A percentile compares a stretch with the other conserved stretches of the same genome.
These are phyloP conservation scores for Pythium apleroticum DNA, from an alignment of 352 stramenopile species.

Conservation along the genomic window DNA sequence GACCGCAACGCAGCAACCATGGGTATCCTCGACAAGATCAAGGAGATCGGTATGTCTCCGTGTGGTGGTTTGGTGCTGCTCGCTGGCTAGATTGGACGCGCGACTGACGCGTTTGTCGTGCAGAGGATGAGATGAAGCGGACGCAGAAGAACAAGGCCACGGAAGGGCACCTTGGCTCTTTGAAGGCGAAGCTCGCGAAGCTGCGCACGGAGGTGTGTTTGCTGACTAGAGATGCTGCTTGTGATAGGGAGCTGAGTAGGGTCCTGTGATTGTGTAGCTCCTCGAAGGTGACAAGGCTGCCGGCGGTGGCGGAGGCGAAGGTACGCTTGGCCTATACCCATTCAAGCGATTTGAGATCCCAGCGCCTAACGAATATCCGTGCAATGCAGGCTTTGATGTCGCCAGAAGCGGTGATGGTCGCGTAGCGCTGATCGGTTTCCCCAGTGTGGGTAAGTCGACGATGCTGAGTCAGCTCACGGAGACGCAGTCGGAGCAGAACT, in stretches of 20 bases:
- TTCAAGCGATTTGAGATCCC: not conserved
- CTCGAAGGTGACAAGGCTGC: conserved; percentile 76
- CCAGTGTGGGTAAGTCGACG: conserved; percentile 88
- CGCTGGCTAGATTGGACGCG: not conserved
- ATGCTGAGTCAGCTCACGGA: conserved; percentile 94
- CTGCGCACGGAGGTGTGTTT: conserved; percentile 91
- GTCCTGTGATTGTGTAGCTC: conserved; percentile 37
- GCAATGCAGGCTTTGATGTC: conserved; percentile 90
- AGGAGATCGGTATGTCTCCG: conserved; percentile 86
- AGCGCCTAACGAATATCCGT: not conserved
- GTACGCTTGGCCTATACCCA: conserved; percentile 25
- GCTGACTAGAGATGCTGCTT: not conserved
- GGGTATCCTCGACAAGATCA: conserved; percentile 93
- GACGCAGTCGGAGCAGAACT: conserved; percentile 95
- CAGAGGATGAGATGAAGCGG: conserved; percentile 95
- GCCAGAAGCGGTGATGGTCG: conserved; percentile 94
- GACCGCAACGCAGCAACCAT: conserved; percentile 49
- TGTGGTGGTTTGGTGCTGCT: not conserved
- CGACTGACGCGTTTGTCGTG: not conserved
- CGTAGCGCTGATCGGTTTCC: conserved; percentile 96
- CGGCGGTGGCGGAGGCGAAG: conserved; percentile 74
- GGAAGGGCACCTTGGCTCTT: conserved; percentile 85
- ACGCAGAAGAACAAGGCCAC: conserved; percentile 99
- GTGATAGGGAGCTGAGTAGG: not conserved
- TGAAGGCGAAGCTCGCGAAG: conserved; percentile 99